Conservation (phyloP, 129 eudicot species). For the Glebionis coronaria region DNA sequence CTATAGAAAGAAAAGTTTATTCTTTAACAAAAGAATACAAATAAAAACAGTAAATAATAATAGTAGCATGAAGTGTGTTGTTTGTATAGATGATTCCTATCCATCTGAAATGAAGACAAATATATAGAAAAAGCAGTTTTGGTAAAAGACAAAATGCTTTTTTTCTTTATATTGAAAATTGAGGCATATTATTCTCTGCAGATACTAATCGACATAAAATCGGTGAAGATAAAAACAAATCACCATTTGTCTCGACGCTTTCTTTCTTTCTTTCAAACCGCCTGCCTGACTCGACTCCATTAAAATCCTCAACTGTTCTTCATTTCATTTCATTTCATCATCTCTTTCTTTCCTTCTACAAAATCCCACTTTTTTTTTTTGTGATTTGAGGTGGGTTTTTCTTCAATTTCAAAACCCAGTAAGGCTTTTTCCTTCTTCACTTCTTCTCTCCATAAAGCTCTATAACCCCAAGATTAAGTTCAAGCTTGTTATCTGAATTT, state of each 20-base stretch:
- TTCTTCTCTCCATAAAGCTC: slow-evolving; percentile 2
- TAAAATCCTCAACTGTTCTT: slow-evolving; percentile 12
- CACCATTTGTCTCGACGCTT: slow-evolving; percentile 36
- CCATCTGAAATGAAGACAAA: slow-evolving; percentile 30
- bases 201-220: slow-evolving; percentile 32
- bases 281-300: slow-evolving; percentile 27
- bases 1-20: too few species aligned
- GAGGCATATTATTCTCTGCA: slow-evolving; percentile 35
- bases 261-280: slow-evolving; percentile 30
- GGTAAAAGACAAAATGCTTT: slow-evolving; percentile 33
- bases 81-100: slow-evolving; percentile 17
- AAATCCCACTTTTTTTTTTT: slow-evolving; percentile 7
- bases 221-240: slow-evolving; percentile 33
- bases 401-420: slow-evolving; percentile 45
- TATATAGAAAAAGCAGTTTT: slow-evolving; percentile 32
- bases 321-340: too few species aligned
- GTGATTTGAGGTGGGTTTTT: slow-evolving; percentile 43
- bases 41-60: not conserved
- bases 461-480: not conserved
- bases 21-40: too few species aligned
- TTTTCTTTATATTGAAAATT: slow-evolving; percentile 27
- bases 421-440: slow-evolving; percentile 27
- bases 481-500: not conserved
- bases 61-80: slow-evolving; percentile 15
- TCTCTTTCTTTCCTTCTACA: slow-evolving; percentile 16